Evolutionary conservation across 352 stramenopile genomes (phyloP), one percentile per base, ranked within the genome.

Genomic region (Phytophthora fragariaefolia): DNA sequence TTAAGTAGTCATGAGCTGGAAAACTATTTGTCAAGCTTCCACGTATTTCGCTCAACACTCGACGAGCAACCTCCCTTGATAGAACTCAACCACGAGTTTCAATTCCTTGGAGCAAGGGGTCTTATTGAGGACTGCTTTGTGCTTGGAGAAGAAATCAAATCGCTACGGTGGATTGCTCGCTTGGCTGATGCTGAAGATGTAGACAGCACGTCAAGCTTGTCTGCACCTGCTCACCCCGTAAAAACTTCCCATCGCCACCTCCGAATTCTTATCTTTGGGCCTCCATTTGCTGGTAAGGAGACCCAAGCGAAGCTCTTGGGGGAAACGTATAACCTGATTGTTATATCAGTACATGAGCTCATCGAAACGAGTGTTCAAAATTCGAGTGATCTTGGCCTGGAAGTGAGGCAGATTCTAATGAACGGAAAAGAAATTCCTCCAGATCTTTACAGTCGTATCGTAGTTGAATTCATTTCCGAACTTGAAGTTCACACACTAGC

Each of bases 101-200:
- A 79, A 30, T 91, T 90, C 38, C 24, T 82, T 36, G 79, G 72
- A 1, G 79, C 80, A 1, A 60, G 56, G 7, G 76, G 82, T 20
- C 49, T 76, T 1, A 61, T 91, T 15, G 66, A 87, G 38, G 78
- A 80, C n/a, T 73, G 70, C 18, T 79, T 79, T 15, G 64, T 83
- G 6, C 69, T 91, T 4, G 82, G 80, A 26, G 83, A 91, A 67
- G 74, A 73, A 38, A 62, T 93, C 22, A 90, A 92, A 52, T 86
- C 87, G 27, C 58, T 89, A 27, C 81, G 83, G 18, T 93, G 82
- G 81, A 80, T 82, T 20, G 47, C 67, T 66, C 63, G 48, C 4
- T 70, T 55, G 8, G 54, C 27, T 24, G 36, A 64, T 23, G 26
- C 10, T 3, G 12, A 58, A 57, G 38, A 24, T 22, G 18, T n/a